Evolutionary conservation across 1,284 basidiomycete species (phyloP).

Genomic region (Neolentinus lepideus): DNA sequence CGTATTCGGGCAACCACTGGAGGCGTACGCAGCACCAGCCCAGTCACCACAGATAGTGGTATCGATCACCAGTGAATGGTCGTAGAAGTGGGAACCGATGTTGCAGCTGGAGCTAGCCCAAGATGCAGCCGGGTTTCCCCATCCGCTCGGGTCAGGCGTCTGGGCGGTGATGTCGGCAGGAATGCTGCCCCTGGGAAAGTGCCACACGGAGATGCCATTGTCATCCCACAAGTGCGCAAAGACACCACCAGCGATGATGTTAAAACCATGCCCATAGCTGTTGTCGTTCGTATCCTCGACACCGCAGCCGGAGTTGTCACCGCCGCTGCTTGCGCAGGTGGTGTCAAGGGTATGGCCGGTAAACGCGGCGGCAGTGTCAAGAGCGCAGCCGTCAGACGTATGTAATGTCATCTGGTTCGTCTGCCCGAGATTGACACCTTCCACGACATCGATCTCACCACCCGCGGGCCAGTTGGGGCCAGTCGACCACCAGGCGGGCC

Average conservation of each 20-base stretch:
- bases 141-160: conserved; percentile 53
- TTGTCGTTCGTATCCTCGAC: conserved; percentile 43
- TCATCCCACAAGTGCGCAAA: conserved; percentile 67
- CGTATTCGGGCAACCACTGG: conserved; percentile 60
- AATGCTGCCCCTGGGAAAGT: conserved; percentile 59
- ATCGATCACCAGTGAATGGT: conserved; percentile 64
- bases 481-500: conserved; percentile 67
- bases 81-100: conserved; percentile 57
- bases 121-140: conserved; percentile 63
- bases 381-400: conserved; percentile 45
- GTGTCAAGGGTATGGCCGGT: conserved; percentile 28
- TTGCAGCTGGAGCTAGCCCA: conserved; percentile 61
- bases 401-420: conserved; percentile 72
- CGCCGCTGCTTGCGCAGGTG: conserved; percentile 38
- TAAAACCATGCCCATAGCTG: conserved; percentile 70
- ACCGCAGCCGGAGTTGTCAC: conserved; percentile 62
- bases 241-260: conserved; percentile 62
- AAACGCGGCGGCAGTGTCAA: conserved; percentile 26
- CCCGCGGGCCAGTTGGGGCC: conserved; percentile 67
- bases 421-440: conserved; percentile 54
- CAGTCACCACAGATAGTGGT: conserved; percentile 67
- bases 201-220: conserved; percentile 72
- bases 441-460: conserved; percentile 72
- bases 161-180: conserved; percentile 60
- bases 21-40: conserved; percentile 48